A percentile compares a stretch with the other conserved stretches of the same genome.
These are phyloP conservation scores for Davidsoniella virescens DNA, from an alignment of 2,329 filamentous ascomycete species.

Conservation along the genomic window DNA sequence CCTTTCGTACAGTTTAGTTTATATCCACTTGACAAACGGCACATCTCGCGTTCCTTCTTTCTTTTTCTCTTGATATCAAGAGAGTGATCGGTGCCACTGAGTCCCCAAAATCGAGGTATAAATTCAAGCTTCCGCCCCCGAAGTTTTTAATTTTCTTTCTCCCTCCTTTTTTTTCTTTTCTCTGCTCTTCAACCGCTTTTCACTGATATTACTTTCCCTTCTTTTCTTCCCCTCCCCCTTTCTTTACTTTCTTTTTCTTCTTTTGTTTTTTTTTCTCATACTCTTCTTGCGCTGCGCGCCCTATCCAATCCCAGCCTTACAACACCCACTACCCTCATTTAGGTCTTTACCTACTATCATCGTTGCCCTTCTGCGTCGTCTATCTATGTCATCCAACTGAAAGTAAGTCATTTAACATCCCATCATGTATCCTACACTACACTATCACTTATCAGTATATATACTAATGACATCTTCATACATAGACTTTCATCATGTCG, in stretches of 20 bases:
- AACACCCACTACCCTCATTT: neutral
- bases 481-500: neutral
- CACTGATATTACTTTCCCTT: slow-evolving; percentile 11
- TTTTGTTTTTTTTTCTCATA: slow-evolving; percentile 3
- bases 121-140: neutral
- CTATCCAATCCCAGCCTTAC: neutral
- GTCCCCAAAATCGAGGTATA: neutral
- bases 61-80: no score
- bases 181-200: slow-evolving; percentile 10
- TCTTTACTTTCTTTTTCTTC: slow-evolving; percentile 4
- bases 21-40: no score
- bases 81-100: no score
- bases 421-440: neutral
- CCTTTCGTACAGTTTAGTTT: no score
- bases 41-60: no score
- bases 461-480: neutral
- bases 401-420: no score
- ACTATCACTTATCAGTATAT: neutral
- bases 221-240: slow-evolving; percentile 18
- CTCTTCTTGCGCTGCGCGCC: neutral
- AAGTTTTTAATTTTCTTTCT: neutral
- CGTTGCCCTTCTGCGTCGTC: neutral
- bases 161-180: slow-evolving; percentile 4
- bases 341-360: neutral
- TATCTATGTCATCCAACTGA: no score